These are phyloP conservation scores for Amanita rubescens DNA, from an alignment of 768 basidiomycete genomes.

Conservation along the genomic window DNA sequence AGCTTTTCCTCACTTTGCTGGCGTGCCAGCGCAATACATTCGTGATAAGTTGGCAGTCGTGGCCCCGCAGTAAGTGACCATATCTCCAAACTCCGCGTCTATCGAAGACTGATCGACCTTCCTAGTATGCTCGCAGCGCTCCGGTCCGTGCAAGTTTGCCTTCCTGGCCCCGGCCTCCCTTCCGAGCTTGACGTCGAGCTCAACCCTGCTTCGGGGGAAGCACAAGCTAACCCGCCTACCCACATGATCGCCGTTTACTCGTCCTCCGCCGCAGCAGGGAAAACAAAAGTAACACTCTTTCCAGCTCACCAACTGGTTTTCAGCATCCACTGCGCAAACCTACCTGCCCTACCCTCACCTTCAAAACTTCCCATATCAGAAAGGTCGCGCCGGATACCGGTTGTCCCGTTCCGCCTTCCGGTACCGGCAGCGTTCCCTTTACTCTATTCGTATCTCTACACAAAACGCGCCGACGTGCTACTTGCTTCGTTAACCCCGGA, in stretches of 20 bases:
- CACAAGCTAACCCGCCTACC: conserved; percentile 19
- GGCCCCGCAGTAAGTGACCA: conserved; percentile 11
- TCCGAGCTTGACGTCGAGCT: conserved; percentile 20
- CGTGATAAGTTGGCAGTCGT: conserved; percentile 12
- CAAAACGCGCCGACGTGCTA: conserved; percentile 31
- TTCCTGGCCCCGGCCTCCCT: conserved; percentile 8
- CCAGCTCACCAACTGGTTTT: conserved; percentile 38
- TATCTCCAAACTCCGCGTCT: not conserved
- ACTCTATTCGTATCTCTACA: conserved; percentile 45
- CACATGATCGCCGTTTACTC: conserved; percentile 29
- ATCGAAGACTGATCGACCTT: conserved; percentile 3
- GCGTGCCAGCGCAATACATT: conserved; percentile 14
- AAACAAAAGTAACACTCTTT: conserved; percentile 26
- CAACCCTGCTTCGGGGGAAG: conserved; percentile 11
- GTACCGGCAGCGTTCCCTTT: conserved; percentile 42
- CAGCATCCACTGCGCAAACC: conserved; percentile 30
- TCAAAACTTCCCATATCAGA: conserved; percentile 17
- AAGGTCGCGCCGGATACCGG: conserved; percentile 27
- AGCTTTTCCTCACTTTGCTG: conserved; percentile 12
- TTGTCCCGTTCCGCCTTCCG: conserved; percentile 46
- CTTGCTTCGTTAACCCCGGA: conserved; percentile 33
- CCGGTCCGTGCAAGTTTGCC: conserved; percentile 8
- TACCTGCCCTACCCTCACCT: conserved; percentile 28
- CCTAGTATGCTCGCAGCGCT: conserved; percentile 14
- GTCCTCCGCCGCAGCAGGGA: conserved; percentile 4